Percentiles rank a stretch among this genome's conserved stretches.
These are phyloP conservation scores for Botrytis porri DNA, from an alignment of 2,329 filamentous ascomycete species.

Conservation along the genomic window DNA sequence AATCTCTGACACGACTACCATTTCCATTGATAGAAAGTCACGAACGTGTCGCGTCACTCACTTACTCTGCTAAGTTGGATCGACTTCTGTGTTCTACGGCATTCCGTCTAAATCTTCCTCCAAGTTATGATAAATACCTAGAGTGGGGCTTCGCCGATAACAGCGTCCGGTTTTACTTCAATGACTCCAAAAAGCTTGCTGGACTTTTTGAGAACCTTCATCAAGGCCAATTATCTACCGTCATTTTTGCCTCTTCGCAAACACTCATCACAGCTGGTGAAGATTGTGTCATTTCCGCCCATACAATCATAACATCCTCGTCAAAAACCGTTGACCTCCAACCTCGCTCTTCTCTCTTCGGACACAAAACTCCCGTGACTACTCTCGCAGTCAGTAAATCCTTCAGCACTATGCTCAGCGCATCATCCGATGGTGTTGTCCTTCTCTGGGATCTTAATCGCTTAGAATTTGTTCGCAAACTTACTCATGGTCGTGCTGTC, in stretches of 20 bases:
- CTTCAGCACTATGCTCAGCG: conserved; percentile 83
- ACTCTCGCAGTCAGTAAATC: conserved; percentile 81
- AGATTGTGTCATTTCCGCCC: conserved; percentile 87
- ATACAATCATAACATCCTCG: conserved; percentile 62
- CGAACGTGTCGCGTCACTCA: conserved; percentile 76
- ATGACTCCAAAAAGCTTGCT: conserved; percentile 76
- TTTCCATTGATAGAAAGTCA: conserved; percentile 70
- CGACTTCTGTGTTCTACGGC: conserved; percentile 79
- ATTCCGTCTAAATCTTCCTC: conserved; percentile 83
- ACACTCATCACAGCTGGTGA: conserved; percentile 89
- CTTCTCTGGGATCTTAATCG: conserved; percentile 95
- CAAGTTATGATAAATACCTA: conserved; percentile 82
- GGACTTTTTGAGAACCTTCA: conserved; percentile 94
- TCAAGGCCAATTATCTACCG: conserved; percentile 80
- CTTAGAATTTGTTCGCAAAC: conserved; percentile 76
- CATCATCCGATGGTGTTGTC: conserved; percentile 75
- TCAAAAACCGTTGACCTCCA: conserved; percentile 74
- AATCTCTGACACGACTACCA: conserved; percentile 73
- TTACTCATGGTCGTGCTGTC: conserved; percentile 56
- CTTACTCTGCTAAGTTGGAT: conserved; percentile 76
- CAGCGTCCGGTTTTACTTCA: conserved; percentile 85
- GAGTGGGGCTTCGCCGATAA: conserved; percentile 97
- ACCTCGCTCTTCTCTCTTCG: conserved; percentile 78
- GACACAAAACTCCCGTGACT: conserved; percentile 80
- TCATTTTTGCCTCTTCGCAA: conserved; percentile 82